These are phyloP conservation scores for Paragyromitra xinjiangensis DNA, from an alignment of 495 filamentous ascomycete genomes.

Conservation along the genomic window DNA sequence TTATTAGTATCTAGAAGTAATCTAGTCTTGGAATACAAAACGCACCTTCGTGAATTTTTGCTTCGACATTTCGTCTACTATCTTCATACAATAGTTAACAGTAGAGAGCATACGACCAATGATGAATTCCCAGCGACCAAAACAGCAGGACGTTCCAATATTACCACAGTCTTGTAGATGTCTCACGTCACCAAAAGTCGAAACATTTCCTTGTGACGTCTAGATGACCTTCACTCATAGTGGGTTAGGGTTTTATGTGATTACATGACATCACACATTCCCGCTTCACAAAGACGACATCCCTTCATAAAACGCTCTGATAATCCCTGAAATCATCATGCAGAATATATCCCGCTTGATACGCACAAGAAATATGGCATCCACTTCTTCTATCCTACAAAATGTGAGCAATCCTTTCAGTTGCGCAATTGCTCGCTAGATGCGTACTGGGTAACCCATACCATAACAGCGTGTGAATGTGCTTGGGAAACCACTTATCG, in stretches of 20 bases:
- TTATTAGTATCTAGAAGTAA: background rate
- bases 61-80: conserved; percentile 1
- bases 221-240: background rate
- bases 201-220: conserved; percentile 4
- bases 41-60: conserved; percentile 7
- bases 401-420: conserved; percentile 1
- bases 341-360: conserved; percentile 26
- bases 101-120: background rate
- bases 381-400: conserved; percentile 20
- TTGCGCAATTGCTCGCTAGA: background rate
- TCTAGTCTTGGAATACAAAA: too few species aligned
- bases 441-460: background rate
- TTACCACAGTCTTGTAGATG: background rate
- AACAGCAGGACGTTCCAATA: background rate
- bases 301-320: conserved; percentile 2
- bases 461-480: conserved; percentile 58
- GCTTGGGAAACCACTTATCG: conserved; percentile 65
- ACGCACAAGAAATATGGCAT: conserved; percentile 37
- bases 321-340: background rate
- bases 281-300: background rate
- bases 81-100: background rate
- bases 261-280: conserved; percentile 20
- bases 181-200: background rate
- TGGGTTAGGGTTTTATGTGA: conserved; percentile 29
- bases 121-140: background rate